Evolutionary conservation across 2,329 filamentous ascomycete species (phyloP), one percentile per base, ranked within the genome.

Genomic region (Calonectria crousiana): DNA sequence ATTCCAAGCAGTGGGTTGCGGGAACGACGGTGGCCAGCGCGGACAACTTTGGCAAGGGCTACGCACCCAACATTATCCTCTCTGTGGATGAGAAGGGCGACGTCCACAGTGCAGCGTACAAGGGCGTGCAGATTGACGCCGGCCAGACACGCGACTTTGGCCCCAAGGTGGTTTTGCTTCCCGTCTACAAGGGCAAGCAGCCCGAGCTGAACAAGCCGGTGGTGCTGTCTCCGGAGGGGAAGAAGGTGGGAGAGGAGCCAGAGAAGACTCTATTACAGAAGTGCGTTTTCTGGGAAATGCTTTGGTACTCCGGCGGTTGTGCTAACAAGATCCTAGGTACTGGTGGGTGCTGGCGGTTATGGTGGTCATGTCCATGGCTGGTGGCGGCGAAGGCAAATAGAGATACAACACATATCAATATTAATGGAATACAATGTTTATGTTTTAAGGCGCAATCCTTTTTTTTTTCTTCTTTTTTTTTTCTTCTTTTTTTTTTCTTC

Each of bases 181-280:
- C 86, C 30, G 85, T 88, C 52, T 83, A 80, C 58, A 84, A 82
- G 71, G 92, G 91, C 2, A 88, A 87, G 82, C 87, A 89, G 81
- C 91, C 91, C 2, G 88, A 88, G 77, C 84, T 94, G 79, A 93
- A 93, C 79, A 90, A 90, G 84, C 92, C 92, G 3, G 87, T 94
- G 47, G 89, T 93, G 62, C 83, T 94, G 75, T 89, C 85, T 58
- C 86, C 90, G 0, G 90, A 92, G 76, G 92, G 92, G 20, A 91
- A 88, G 85, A 87, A 90, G 82, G 88, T 89, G 52, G 88, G 85
- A 70, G 86, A 87, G 75, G 88, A 89, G 80, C 84, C 84, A 69
- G 91, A 93, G 85, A 94, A 93, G 88, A 88, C 89, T 2, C 88
- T 94, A 75, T 82, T 94, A 71, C 92, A 93, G 84, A 93, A 92